phyloP scores from a whole-genome alignment of 805 yeast genomes.

The Candida insectalens region DNA sequence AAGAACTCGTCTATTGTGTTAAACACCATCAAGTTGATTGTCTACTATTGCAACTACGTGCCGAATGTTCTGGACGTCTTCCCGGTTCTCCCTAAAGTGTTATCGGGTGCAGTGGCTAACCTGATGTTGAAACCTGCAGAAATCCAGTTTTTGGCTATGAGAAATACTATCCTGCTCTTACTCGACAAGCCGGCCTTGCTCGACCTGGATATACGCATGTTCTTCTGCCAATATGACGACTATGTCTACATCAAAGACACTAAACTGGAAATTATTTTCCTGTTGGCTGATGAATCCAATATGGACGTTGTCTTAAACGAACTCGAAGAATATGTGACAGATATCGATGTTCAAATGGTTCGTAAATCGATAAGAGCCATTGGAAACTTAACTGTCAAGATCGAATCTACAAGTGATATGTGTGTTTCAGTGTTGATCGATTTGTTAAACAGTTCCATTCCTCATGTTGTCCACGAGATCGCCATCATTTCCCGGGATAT shows the following conservation, averaged over 20 bases:
- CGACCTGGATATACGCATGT: constrained; percentile 61
- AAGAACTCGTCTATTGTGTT: constrained; percentile 74
- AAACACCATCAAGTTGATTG: constrained; percentile 62
- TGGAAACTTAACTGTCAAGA: constrained; percentile 78
- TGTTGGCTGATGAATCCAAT: constrained; percentile 61
- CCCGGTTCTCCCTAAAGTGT: constrained; percentile 42
- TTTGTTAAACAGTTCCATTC: constrained; percentile 53
- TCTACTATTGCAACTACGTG: constrained; percentile 68
- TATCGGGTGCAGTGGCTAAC: constrained; percentile 62
- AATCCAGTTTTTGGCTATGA: constrained; percentile 68
- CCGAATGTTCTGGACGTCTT: constrained; percentile 43
- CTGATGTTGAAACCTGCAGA: constrained; percentile 72
- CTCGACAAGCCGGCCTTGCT: constrained; percentile 54
- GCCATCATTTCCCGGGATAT: constrained; percentile 69
- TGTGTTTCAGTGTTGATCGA: constrained; percentile 58
- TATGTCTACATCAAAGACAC: constrained; percentile 86
- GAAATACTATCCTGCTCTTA: constrained; percentile 71
- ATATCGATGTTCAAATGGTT: constrained; percentile 78
- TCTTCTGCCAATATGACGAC: constrained; percentile 77
- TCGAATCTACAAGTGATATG: constrained; percentile 47
- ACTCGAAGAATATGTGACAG: constrained; percentile 78
- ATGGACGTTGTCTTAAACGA: constrained; percentile 58
- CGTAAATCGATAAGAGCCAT: constrained; percentile 82
- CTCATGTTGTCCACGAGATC: constrained; percentile 73
- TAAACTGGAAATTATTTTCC: constrained; percentile 76